Base-by-base conservation (phyloP, 768 basidiomycete species). In the Termitomyces sp. region DNA sequence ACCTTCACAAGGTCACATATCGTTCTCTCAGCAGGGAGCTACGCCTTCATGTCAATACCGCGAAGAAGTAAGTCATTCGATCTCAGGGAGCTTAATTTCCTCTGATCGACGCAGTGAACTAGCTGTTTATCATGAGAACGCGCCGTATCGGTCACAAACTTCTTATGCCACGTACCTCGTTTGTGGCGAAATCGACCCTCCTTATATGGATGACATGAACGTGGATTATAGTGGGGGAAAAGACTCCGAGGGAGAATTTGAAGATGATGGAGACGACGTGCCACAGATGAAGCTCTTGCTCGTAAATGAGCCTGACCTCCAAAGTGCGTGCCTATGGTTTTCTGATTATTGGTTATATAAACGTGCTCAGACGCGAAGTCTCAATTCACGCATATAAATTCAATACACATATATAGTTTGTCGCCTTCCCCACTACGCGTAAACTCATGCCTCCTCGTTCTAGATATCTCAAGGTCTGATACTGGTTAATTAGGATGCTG, bases 21-120 rank as follows among this genome's bases (percentile, higher is more conserved):
- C 81, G 91, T 39, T 85, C 83, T 5, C 76, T 93, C 51, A 92
- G 91, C 65, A 81, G 89, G 62, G 82, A 81, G 42, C 77, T 90
- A 46, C 76, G 77, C 0, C 77, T 93, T 55, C 87, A 92, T 65
- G 89, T 92, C 66, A 89, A 91, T 69, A 73, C 73, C 39, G 91
- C 91, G 20, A 93, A 92, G 69, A 88, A 85, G 91, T 92, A 60
- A 66, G 80, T 52, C 18, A n/a, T 31, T 30, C 12, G n/a, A 39
- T 27, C 5, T 31, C 8, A 12, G 27, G n/a, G 9, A 42, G 15
- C 30, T 41, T 41, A 18, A 42, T 31, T 9, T 58, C 24, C 16
- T 59, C 30, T 46, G 41, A 34, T 13, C 54, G 18, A 39, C 12
- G 8, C 64, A 93, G 91, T 65, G 86, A 87, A 65, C 78, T 93